Evolutionary conservation across 2,329 filamentous ascomycete genomes (phyloP).

Genomic region (Ceratocystis ficicola): DNA sequence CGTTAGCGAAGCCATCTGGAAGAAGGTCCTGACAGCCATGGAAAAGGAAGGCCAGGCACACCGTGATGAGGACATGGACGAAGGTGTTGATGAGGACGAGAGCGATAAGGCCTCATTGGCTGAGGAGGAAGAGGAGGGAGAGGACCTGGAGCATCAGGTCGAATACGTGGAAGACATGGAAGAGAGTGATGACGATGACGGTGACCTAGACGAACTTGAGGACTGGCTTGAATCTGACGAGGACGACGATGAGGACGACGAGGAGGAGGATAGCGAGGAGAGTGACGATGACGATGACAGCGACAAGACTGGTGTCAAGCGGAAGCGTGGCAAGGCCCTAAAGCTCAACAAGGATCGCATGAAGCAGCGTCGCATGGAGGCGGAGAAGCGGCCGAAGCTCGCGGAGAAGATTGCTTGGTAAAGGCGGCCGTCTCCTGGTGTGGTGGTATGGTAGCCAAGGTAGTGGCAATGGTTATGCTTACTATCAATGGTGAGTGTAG

Average conservation of each 20-base stretch:
- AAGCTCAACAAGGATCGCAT: conserved; percentile 35
- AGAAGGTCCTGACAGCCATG: conserved; percentile 83
- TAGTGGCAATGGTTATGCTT: background rate
- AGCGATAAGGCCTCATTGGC: conserved; percentile 39
- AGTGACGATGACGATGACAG: conserved; percentile 45
- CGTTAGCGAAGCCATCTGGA: conserved; percentile 90
- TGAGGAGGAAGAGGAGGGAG: conserved; percentile 76
- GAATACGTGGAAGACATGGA: conserved; percentile 91
- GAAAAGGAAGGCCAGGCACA: conserved; percentile 75
- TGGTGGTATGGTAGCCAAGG: background rate
- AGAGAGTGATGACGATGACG: conserved; percentile 69
- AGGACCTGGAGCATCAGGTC: conserved; percentile 65
- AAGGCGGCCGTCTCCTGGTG: background rate
- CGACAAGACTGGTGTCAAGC: conserved; percentile 45
- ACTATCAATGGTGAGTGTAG: background rate
- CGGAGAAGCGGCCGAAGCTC: conserved; percentile 37
- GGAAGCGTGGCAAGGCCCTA: conserved; percentile 39
- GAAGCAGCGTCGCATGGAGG: conserved; percentile 47
- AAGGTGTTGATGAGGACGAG: conserved; percentile 61
- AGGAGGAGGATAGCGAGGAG: conserved; percentile 45
- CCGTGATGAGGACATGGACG: conserved; percentile 77
- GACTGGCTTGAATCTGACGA: conserved; percentile 49
- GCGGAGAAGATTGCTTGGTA: conserved; percentile 36
- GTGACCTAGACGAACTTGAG: conserved; percentile 75
- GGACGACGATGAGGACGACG: conserved; percentile 47